Base-by-base conservation (phyloP, 1,284 basidiomycete genomes). In the Ceraceosorus guamensis region DNA sequence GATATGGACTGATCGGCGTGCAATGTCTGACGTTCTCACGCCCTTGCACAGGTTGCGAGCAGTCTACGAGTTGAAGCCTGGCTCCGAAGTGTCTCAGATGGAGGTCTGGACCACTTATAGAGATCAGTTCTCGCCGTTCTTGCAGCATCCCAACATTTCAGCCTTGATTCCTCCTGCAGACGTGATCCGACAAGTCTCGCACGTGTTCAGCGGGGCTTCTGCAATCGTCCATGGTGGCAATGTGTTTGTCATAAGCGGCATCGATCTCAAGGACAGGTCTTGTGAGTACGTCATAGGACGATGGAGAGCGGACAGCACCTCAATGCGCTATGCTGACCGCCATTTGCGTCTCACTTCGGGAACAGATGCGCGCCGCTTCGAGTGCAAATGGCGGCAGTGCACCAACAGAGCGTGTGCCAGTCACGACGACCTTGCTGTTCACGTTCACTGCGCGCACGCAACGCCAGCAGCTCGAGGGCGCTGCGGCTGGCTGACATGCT, bases 41-140 rank as follows among this genome's bases (percentile, higher is more conserved):
- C n/a, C n/a, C n/a, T n/a, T n/a, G n/a, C n/a, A n/a, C n/a, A n/a
- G n/a, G n/a, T n/a, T n/a, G n/a, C n/a, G n/a, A n/a, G 75, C 79
- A 8, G 85, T 89, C 81, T 91, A 89, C 67, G 80, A 85, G 8
- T 78, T 83, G 18, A 83, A 84, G 57, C 74, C 83, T 1, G 83
- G 85, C 2, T 83, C 84, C 6, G 88, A 90, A 68, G 79, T 91
- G 48, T 89, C 89, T 0, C 89, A 92, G 77, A 88, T 91, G 53
- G 87, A 88, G 61, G 87, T 92, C 63, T 92, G 89, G 89, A 87
- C 83, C 56, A 79, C 89, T 11, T 92, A 92, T 78, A 86, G 87
- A 67, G 85, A 87, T 58, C 73, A 77, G 52, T 78, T 78, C 46
- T 63, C 67, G n/a, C 54, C 59, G 6, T 54, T 55, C 34, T 56